Conservation (phyloP, 148 eudicot genomes). For the Linanthus parryae region DNA sequence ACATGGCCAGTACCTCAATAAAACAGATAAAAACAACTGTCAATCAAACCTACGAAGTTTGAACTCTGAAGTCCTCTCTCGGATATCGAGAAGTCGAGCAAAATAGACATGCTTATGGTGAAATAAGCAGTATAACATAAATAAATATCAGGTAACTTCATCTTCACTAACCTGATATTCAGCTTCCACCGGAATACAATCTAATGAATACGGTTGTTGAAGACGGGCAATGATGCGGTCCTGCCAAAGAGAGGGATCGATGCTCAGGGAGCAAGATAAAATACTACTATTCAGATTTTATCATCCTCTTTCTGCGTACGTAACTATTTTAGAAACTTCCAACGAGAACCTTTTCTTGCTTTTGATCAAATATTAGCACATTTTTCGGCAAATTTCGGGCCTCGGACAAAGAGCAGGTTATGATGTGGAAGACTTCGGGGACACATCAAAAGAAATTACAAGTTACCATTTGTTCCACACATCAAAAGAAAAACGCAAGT, state of each 20-base stretch:
- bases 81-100: background rate
- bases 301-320: no score
- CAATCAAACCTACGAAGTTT: background rate
- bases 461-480: no score
- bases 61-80: background rate
- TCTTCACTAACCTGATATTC: constrained; percentile 87
- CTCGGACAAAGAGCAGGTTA: no score
- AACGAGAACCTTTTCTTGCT: no score
- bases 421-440: no score
- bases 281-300: background rate
- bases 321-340: no score
- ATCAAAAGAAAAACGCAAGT: no score
- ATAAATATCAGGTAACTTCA: no score
- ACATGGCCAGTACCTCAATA: no score
- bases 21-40: background rate
- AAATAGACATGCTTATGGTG: background rate
- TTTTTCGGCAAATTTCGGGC: no score
- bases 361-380: no score
- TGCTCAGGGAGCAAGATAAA: background rate
- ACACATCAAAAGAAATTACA: no score
- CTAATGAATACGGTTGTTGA: constrained; percentile 96
- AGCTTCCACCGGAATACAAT: constrained; percentile 98
- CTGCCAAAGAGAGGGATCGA: constrained; percentile 23
- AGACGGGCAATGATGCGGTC: constrained; percentile 98
- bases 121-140: background rate